Percentiles rank a stretch among this genome's conserved stretches.
Evolutionary conservation across 2,329 filamentous ascomycete species (phyloP).

Genomic region (Aspergillus sp.): DNA sequence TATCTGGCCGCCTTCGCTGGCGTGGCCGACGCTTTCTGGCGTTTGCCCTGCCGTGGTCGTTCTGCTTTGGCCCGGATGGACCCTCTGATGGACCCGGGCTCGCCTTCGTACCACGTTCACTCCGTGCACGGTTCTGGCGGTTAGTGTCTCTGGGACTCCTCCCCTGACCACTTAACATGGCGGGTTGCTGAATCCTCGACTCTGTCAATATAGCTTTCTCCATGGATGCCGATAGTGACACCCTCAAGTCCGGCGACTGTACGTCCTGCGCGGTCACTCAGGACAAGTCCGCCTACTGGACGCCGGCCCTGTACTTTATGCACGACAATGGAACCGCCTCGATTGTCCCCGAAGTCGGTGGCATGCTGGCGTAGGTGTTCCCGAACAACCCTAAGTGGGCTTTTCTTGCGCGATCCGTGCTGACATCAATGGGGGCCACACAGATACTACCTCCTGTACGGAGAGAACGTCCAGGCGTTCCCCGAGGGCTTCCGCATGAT

Average conservation of each 20-base stretch:
- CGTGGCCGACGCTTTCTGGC: slow-evolving; percentile 66
- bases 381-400: too few species aligned
- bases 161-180: too few species aligned
- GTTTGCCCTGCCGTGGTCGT: slow-evolving; percentile 71
- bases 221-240: slow-evolving; percentile 47
- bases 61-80: slow-evolving; percentile 66
- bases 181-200: too few species aligned
- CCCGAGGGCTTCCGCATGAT: slow-evolving; percentile 74
- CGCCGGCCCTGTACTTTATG: slow-evolving; percentile 69
- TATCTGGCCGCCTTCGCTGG: slow-evolving; percentile 22
- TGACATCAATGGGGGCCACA: too few species aligned
- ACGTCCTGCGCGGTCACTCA: slow-evolving; percentile 72
- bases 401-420: too few species aligned
- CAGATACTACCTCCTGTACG: slow-evolving; percentile 78
- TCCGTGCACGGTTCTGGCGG: slow-evolving; percentile 66
- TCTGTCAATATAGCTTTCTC: slow-evolving; percentile 50
- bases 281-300: slow-evolving; percentile 87
- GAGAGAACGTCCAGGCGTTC: slow-evolving; percentile 60
- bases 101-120: slow-evolving; percentile 59
- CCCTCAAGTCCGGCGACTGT: slow-evolving; percentile 57
- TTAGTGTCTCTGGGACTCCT: slow-evolving; percentile 42
- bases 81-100: slow-evolving; percentile 60
- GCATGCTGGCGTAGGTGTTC: slow-evolving; percentile 67
- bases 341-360: slow-evolving; percentile 65
- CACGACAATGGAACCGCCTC: slow-evolving; percentile 59